Evolutionary conservation across 108 stramenopile genomes (phyloP), one percentile per base, ranked within the genome.

Genomic region (Stephanodiscus minutulus): DNA sequence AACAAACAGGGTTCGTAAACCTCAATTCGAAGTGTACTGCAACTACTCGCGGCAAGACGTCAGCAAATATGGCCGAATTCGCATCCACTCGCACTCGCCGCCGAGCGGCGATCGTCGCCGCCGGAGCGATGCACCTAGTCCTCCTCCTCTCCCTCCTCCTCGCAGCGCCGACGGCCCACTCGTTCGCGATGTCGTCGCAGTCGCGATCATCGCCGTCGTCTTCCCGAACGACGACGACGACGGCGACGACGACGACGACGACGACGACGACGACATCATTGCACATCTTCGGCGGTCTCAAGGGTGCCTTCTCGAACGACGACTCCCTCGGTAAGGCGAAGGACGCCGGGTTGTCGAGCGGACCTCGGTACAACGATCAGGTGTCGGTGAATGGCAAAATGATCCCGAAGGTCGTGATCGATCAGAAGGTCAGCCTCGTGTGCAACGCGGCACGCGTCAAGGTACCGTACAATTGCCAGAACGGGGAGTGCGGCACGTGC

Each of bases 391-490:
- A 94, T 73, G 93, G 91, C n/a, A 92, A 89, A 52, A 4, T 78
- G 6, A 85, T 91, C 1, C 72, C 81, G 37, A 87, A 87, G 12
- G 88, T 86, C 6, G 89, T 94, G 10, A 88, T 88, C 11, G 89
- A 91, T 46, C 94, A 95, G 68, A 91, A 90, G 65, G 61, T 95
- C 5, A 84, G 77, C 24, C 85, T 82, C 22, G 91, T 95, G 3
- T 91, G 89, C 54, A 79, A 73, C 27, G 74, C 82, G 22, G 91
- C 83, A 0, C 68, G 94, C 20, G 94, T 91, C 47, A 91, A 90
- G 75, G 92, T 95, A 59, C 84, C 87, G 18, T 92, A 92, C 73
- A 89, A 92, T 44, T 95, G 94, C 66, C 86, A 90, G 61, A 86
- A 92, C 49, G 94, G 94, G 22, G 94, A 95, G 44, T 95, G 94